Percentiles rank a stretch among this genome's conserved stretches.
phyloP scores from a whole-genome alignment of 805 yeast species.

The Zygoascus tannicola region DNA sequence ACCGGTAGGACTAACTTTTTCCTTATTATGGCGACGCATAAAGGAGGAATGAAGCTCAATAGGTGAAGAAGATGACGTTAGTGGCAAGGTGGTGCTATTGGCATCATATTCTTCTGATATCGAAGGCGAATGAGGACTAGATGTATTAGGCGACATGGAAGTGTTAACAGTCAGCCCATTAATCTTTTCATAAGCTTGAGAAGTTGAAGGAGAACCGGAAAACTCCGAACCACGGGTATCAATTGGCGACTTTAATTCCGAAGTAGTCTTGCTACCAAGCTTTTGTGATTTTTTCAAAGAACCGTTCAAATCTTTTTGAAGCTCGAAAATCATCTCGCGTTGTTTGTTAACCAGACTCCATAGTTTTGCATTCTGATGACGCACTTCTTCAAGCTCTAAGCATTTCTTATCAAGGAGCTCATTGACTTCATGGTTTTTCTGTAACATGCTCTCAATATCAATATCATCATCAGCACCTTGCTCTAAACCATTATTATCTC shows the following conservation, averaged over 20 bases:
- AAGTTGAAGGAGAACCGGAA: neutral
- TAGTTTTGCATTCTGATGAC: constrained; percentile 18
- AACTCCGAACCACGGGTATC: neutral
- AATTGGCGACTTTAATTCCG: too few relatives aligned
- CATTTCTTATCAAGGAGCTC: constrained; percentile 13
- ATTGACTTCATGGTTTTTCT: neutral
- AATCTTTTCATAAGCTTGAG: neutral
- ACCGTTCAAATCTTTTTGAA: constrained; percentile 16
- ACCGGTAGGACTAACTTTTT: neutral
- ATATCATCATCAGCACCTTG: neutral
- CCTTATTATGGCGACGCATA: neutral
- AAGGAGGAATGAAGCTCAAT: neutral
- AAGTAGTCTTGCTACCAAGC: neutral
- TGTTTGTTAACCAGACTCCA: constrained; percentile 20
- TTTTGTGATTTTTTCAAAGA: constrained; percentile 4
- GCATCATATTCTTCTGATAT: neutral
- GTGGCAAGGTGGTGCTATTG: neutral
- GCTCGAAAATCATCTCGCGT: constrained; percentile 18
- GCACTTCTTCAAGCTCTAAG: constrained; percentile 14
- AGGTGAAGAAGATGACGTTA: neutral
- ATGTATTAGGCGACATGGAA: neutral
- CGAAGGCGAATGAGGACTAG: neutral
- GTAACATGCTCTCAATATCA: neutral
- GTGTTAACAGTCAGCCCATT: neutral
- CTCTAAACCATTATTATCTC: neutral